phyloP scores from a whole-genome alignment of 306 rosid genomes.

The Ammopiptanthus mongolicus region DNA sequence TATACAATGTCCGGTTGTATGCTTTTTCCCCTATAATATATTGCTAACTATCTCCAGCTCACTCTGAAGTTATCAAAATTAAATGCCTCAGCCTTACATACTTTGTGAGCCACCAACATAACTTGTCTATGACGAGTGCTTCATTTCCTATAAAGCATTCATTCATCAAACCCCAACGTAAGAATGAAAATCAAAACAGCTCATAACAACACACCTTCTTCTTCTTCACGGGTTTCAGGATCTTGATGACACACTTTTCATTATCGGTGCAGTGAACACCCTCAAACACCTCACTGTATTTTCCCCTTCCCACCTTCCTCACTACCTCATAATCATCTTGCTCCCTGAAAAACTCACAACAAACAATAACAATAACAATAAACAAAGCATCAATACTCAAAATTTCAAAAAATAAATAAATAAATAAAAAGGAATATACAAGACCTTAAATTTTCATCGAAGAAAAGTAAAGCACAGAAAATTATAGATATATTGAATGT shows the following conservation, averaged over 20 bases:
- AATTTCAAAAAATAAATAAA: not conserved
- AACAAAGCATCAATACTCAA: not conserved
- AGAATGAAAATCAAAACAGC: not conserved
- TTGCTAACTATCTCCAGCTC: slow-evolving; percentile 13
- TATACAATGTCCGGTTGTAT: not conserved
- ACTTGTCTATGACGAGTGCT: not conserved
- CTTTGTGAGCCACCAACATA: not conserved
- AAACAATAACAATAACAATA: not conserved
- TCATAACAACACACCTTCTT: slow-evolving; percentile 54
- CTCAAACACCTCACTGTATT: slow-evolving; percentile 94
- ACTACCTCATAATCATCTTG: slow-evolving; percentile 96
- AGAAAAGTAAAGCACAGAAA: not conserved
- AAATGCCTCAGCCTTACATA: not conserved
- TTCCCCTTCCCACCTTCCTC: slow-evolving; percentile 94
- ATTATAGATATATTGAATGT: too few relatives aligned
- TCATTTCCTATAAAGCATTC: not conserved
- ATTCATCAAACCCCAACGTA: not conserved
- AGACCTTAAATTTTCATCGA: not conserved
- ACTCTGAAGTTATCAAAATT: not conserved
- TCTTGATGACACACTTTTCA: slow-evolving; percentile 82
- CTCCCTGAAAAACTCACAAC: slow-evolving; percentile 45
- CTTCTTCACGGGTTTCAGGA: slow-evolving; percentile 92
- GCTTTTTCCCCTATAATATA: not conserved
- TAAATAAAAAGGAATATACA: not conserved
- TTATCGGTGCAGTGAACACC: slow-evolving; percentile 82